A percentile compares a stretch with the other conserved stretches of the same genome.
These are phyloP conservation scores for Lenzites betulinus DNA, from an alignment of 768 basidiomycete genomes.

Conservation along the genomic window DNA sequence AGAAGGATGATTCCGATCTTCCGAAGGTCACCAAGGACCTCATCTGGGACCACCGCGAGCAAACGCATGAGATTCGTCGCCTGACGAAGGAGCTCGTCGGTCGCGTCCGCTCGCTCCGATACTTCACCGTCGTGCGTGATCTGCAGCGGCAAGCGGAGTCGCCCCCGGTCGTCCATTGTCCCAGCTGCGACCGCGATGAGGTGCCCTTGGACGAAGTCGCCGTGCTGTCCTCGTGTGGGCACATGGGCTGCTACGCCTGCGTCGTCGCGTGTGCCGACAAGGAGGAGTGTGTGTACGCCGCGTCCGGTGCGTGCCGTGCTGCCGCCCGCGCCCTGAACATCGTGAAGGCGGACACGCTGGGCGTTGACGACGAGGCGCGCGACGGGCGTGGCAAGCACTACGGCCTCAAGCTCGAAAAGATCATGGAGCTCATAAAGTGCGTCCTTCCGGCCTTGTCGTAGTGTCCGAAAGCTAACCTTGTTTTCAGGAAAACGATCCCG, in stretches of 20 bases:
- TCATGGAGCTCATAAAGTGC: slow-evolving; percentile 76
- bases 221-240: slow-evolving; percentile 90
- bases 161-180: slow-evolving; percentile 62
- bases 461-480: background rate
- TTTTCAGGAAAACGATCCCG: slow-evolving; percentile 61
- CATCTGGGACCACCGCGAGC: slow-evolving; percentile 82
- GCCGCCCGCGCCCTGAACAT: slow-evolving; percentile 82
- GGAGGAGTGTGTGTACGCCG: slow-evolving; percentile 80
- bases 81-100: slow-evolving; percentile 88
- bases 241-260: slow-evolving; percentile 79
- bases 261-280: slow-evolving; percentile 71
- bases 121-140: slow-evolving; percentile 89
- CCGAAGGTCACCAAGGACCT: slow-evolving; percentile 59
- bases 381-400: slow-evolving; percentile 77
- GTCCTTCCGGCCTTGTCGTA: slow-evolving; percentile 19
- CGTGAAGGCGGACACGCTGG: slow-evolving; percentile 76
- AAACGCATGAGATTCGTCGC: slow-evolving; percentile 82
- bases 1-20: slow-evolving; percentile 57
- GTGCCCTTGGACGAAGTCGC: slow-evolving; percentile 71
- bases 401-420: slow-evolving; percentile 79
- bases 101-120: slow-evolving; percentile 86
- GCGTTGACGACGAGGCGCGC: slow-evolving; percentile 74
- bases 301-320: slow-evolving; percentile 70
- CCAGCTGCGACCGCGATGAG: slow-evolving; percentile 55
- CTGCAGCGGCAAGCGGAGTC: slow-evolving; percentile 73